Conservation (phyloP, 306 rosid species). For the Sophora flavescens region DNA sequence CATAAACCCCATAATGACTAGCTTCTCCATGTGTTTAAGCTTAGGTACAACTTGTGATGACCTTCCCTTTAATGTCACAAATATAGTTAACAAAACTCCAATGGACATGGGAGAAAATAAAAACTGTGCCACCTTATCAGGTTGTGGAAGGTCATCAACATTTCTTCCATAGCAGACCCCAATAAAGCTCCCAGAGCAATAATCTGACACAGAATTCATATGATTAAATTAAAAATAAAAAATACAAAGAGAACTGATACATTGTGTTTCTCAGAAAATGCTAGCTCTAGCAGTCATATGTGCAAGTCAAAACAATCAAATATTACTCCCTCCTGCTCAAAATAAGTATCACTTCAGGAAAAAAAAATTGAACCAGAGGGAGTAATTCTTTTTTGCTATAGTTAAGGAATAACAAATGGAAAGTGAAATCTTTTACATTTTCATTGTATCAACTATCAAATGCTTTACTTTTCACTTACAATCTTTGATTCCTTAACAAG, state of each 20-base stretch:
- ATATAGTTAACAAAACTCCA: too few relatives aligned
- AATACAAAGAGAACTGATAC: slow-evolving; percentile 1
- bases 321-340: neutral
- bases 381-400: neutral
- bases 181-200: slow-evolving; percentile 77
- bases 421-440: too few relatives aligned
- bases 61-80: too few relatives aligned
- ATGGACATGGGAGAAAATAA: too few relatives aligned
- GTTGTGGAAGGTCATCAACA: slow-evolving; percentile 98
- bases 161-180: slow-evolving; percentile 98
- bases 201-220: slow-evolving; percentile 54
- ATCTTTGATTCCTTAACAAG: too few relatives aligned
- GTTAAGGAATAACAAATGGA: neutral
- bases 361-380: neutral
- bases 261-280: slow-evolving; percentile 1
- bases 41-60: too few relatives aligned
- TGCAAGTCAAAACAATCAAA: slow-evolving; percentile 24
- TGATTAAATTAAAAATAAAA: slow-evolving; percentile 3
- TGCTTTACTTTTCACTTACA: too few relatives aligned
- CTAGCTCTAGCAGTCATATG: slow-evolving; percentile 7
- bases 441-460: too few relatives aligned
- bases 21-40: too few relatives aligned
- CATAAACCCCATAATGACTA: too few relatives aligned
- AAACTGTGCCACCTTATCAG: slow-evolving; percentile 91
- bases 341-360: neutral